Base-by-base conservation (phyloP, 345 rosid species). In the Aegle marmelos region DNA sequence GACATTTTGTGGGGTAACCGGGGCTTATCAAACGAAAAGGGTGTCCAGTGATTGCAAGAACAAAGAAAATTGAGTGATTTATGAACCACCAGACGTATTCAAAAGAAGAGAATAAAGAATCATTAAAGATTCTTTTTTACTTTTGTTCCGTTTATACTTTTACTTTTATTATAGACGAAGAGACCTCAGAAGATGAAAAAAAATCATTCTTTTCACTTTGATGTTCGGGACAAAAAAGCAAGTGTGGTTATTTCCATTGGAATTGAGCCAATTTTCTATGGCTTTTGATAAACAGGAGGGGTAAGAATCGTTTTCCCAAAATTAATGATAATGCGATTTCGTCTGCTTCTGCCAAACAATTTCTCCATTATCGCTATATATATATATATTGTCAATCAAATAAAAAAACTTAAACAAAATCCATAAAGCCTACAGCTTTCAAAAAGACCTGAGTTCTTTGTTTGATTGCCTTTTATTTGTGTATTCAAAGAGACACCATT, bases 41-140 rank as follows among this genome's bases (percentile, higher is more conserved):
- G 70, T 59, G 21, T 72, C 76, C 81, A 70, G 72, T 76, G 68
- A 76, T 79, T 66, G 70, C 82, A 84, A 81, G 81, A 80, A 79
- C 79, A 56, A 62, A 74, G 66, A 75, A 69, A 73, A 53, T 75
- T 45, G 28, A 59, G 28, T 16, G 68, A 53, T 68, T 67, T 75
- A 79, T 68, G 25, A 69, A 72, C 76, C 70, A 4, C 79, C 74
- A 76, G 75, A 62, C 50, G 50, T 60, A 64, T 64, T 19, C 41
- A 62, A 72, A 53, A 75, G 61, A 28, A 63, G 36, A 59, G 64
- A 64, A 48, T 39, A 67, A 22, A 24, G 31, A 28, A 41, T 45
- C 78, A 37, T 50, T 58, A 31, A 31, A 31, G 68, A 64, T 33
- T 64, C 62, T 66, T 39, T 39, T 66, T 31, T 37, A 54, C 22